phyloP scores from a whole-genome alignment of 176 grass and related monocot genomes.

The Luzula sylvatica region DNA sequence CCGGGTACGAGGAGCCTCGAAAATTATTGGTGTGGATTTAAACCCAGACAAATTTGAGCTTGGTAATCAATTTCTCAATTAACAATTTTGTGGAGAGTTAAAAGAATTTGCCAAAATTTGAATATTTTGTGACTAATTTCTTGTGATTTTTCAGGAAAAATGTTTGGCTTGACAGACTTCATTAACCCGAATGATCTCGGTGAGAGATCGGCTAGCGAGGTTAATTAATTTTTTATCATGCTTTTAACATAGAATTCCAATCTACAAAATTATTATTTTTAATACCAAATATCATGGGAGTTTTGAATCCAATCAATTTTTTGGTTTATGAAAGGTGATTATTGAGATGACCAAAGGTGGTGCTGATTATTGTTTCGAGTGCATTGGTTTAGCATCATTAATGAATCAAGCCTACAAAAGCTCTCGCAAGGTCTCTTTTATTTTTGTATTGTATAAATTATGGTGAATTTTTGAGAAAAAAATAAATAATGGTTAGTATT shows the following conservation, averaged over 20 bases:
- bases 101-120: background rate
- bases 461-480: background rate
- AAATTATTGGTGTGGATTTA: slow-evolving; percentile 71
- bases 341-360: slow-evolving; percentile 67
- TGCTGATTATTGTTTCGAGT: slow-evolving; percentile 76
- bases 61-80: slow-evolving; percentile 19
- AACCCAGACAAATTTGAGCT: slow-evolving; percentile 65
- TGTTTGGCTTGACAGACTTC: slow-evolving; percentile 67
- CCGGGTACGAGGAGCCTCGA: slow-evolving; percentile 56
- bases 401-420: slow-evolving; percentile 61
- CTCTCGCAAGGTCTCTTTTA: slow-evolving; percentile 34
- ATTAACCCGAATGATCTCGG: slow-evolving; percentile 64
- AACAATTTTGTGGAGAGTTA: slow-evolving; percentile 1
- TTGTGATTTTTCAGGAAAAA: slow-evolving; percentile 45
- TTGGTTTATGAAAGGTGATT: slow-evolving; percentile 31
- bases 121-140: background rate
- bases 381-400: slow-evolving; percentile 58
- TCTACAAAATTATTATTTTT: background rate
- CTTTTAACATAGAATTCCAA: background rate
- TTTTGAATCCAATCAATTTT: background rate
- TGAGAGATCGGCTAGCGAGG: slow-evolving; percentile 47
- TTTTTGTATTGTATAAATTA: background rate
- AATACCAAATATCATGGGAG: background rate
- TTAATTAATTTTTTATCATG: background rate
- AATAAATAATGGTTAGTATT: background rate